Base-by-base conservation (phyloP, 2,329 filamentous ascomycete genomes). In the Paecilomyces niveus region DNA sequence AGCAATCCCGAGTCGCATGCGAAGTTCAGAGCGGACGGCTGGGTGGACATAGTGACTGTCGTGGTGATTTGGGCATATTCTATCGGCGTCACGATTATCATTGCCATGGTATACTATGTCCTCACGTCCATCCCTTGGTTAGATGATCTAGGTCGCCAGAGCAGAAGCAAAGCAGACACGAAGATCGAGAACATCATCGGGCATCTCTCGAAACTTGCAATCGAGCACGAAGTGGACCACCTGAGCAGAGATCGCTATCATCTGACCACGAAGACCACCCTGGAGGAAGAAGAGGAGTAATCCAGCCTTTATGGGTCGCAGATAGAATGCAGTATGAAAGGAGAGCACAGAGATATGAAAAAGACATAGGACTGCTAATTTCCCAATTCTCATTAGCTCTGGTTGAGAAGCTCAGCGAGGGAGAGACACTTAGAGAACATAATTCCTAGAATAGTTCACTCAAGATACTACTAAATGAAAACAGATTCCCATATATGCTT, bases 31-130 rank as follows among this genome's bases (percentile, higher is more conserved):
- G 62, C 67, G 45, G 76, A 80, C 62, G 81, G 81, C 60, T 79
- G 78, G 70, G 78, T 77, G 58, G 81, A 83, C 67, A 78, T 85
- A 56, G 67, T 76, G 58, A 76, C 74, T 49, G 72, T 75, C 31
- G 72, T 76, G 7, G 70, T 76, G 22, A 69, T 76, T 60, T 76
- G 74, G 74, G 60, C 68, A 39, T 76, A 75, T 67, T 76, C 74
- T 3, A 73, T 76, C 55, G 73, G 69, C 60, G 73, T 74, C 54
- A 74, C 72, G 18, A 74, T 76, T 55, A 71, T 76, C 61, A 73
- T 75, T 59, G 74, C 73, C 57, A 75, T 76, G 61, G 64, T 75
- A 60, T 76, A 76, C 66, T 75, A 68, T 64, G 62, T 70, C 50
- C 65, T 76, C 57, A 72, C 70, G 58, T 61, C 62, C 53, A 65